These are phyloP conservation scores for Lepiota venenata DNA, from an alignment of 768 basidiomycete genomes.

Conservation along the genomic window DNA sequence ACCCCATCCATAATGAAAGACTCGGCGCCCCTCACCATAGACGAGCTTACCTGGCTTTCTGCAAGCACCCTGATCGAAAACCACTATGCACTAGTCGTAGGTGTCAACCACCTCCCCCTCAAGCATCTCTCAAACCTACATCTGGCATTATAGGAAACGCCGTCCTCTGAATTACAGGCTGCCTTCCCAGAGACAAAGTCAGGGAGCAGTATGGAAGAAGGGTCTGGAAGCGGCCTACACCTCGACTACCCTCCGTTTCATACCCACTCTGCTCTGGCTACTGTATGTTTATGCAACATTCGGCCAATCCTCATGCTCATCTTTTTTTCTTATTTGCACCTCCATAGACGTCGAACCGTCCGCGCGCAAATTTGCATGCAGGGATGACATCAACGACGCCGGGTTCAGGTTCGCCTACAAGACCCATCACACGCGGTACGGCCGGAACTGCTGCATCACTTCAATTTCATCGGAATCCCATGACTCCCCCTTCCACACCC, in stretches of 20 bases:
- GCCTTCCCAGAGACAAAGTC: background rate
- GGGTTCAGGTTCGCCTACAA: slow-evolving; percentile 1
- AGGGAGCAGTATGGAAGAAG: background rate
- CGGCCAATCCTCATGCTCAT: background rate
- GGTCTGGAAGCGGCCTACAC: background rate
- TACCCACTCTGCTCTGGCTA: background rate
- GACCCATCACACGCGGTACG: background rate
- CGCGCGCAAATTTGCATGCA: background rate
- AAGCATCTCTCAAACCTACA: background rate
- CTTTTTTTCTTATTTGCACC: background rate
- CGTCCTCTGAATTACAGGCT: slow-evolving; percentile 2
- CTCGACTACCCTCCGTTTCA: background rate
- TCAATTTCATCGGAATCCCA: slow-evolving; percentile 6
- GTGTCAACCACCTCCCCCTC: background rate
- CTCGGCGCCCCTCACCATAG: slow-evolving; percentile 34
- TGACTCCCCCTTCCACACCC: slow-evolving; percentile 9
- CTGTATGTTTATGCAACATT: background rate
- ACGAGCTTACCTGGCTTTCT: slow-evolving; percentile 49
- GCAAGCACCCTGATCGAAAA: slow-evolving; percentile 26
- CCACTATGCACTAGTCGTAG: slow-evolving; percentile 8
- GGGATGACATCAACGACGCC: slow-evolving; percentile 4
- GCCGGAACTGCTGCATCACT: slow-evolving; percentile 1
- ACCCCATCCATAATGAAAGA: slow-evolving; percentile 23
- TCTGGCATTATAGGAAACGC: background rate
- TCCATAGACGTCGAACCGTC: background rate